These are phyloP conservation scores for Senna siamea DNA, from an alignment of 306 rosid species.

Conservation along the genomic window DNA sequence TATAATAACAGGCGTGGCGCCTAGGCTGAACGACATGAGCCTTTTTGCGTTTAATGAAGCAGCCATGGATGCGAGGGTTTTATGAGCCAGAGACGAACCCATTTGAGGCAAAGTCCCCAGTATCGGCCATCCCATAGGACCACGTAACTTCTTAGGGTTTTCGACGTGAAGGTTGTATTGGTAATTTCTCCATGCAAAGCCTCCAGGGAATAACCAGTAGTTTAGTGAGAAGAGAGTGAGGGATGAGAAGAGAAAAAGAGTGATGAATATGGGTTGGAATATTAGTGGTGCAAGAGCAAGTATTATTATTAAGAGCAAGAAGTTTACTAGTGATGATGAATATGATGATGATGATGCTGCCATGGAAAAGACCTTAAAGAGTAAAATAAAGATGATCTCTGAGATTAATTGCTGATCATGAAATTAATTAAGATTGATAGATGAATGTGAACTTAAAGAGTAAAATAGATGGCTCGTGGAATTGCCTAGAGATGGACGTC, in stretches of 20 bases:
- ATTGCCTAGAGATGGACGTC: constrained; percentile 44
- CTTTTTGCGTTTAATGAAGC: constrained; percentile 53
- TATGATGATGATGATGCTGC: neutral
- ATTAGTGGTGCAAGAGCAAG: constrained; percentile 28
- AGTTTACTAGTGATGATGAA: neutral
- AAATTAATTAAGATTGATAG: neutral
- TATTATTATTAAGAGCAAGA: constrained; percentile 19
- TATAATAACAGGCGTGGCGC: constrained; percentile 63
- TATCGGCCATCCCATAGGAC: constrained; percentile 80
- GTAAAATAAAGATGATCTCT: too few species aligned
- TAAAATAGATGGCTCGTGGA: too few species aligned
- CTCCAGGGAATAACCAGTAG: constrained; percentile 70
- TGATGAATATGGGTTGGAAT: neutral
- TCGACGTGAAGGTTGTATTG: too few species aligned
- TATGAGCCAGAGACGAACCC: constrained; percentile 64
- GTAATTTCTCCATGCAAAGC: constrained; percentile 78
- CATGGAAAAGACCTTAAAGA: neutral
- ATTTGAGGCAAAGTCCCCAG: constrained; percentile 63
- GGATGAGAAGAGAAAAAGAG: constrained; percentile 40
- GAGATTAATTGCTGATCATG: neutral
- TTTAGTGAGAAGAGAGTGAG: constrained; percentile 46
- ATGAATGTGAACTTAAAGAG: too few species aligned
- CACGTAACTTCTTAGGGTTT: too few species aligned
- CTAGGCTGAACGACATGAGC: constrained; percentile 79
- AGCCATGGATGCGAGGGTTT: constrained; percentile 65